Base-by-base conservation (phyloP, 352 stramenopile species). In the Pythium utonaiense region DNA sequence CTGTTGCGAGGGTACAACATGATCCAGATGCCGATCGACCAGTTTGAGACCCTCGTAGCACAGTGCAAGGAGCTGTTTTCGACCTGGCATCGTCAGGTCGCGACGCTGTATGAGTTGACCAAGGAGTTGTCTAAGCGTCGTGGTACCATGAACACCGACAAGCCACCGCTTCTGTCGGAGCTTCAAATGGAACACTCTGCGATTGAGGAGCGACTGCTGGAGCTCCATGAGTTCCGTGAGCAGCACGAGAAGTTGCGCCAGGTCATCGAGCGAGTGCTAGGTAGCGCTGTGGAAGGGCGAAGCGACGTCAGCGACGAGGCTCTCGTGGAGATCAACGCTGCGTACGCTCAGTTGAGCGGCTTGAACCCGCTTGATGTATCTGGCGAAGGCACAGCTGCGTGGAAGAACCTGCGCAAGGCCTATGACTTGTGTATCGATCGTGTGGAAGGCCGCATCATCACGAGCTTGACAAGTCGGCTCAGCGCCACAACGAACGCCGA, bases 361-460 rank as follows among this genome's bases (percentile, higher is more conserved):
- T 54, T 96, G 30, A 83, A 96, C 61, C 75, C 86, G 16, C 76
- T 97, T 31, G 91, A 97, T 77, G 78, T 96, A 14, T 93, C 87
- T 16, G 74, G 77, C 9, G 86, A 95, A 62, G 91, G 91, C 2
- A 75, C 77, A 24, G 82, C 67, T 8, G 75, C 83, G 28, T 98
- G 91, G 92, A 84, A 89, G 50, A 89, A 86, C 25, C 70, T 96
- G 38, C 78, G 78, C 28, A 96, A 96, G 70, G 74, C 89, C 6
- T 98, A 98, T 64, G 87, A 97, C 51, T 50, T 93, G 24, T 91
- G 87, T 30, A 91, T 98, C 51, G 93, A 98, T 60, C 81, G 83
- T 28, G 81, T 98, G 14, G 95, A 98, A 85, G 89, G 88, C 5
- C 79, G 86, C 31, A 96, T 98, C 57, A 96, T 96, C 53, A 83